Percentiles rank a stretch among this genome's conserved stretches.
phyloP scores from a whole-genome alignment of 345 rosid species.

The Camelina sativa region DNA sequence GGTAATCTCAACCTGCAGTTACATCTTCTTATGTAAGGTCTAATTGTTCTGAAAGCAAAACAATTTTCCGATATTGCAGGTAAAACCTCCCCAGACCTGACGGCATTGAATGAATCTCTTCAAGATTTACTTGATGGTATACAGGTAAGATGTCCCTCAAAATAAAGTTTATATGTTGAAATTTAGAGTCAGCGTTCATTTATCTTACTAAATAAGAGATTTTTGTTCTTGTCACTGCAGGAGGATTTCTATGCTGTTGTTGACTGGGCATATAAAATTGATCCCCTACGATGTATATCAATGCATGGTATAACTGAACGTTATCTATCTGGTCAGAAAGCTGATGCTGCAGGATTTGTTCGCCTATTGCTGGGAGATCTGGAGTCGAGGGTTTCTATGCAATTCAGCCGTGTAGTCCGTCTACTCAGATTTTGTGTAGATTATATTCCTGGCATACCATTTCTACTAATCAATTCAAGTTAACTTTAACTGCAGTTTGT shows the following conservation, averaged over 20 bases:
- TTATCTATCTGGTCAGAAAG: conserved; percentile 98
- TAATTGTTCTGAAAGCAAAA: conserved; percentile 28
- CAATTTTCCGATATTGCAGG: conserved; percentile 53
- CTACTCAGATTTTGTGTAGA: conserved; percentile 24
- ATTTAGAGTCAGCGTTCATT: neutral
- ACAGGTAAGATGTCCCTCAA: conserved; percentile 57
- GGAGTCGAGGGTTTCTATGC: conserved; percentile 92
- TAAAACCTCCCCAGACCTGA: conserved; percentile 75
- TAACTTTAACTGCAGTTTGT: conserved; percentile 67
- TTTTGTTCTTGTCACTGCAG: conserved; percentile 50
- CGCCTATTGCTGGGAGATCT: conserved; percentile 95
- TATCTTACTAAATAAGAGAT: conserved; percentile 1
- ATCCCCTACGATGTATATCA: conserved; percentile 97
- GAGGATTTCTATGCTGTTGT: conserved; percentile 99
- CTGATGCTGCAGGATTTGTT: conserved; percentile 99
- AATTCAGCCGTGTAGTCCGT: conserved; percentile 77
- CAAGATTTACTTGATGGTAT: conserved; percentile 98
- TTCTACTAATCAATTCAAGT: conserved; percentile 35
- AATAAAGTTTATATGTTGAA: conserved; percentile 50
- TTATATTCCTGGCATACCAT: conserved; percentile 15
- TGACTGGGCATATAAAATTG: conserved; percentile 99
- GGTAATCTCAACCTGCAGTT: conserved; percentile 52
- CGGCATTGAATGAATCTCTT: conserved; percentile 85
- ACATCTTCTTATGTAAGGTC: conserved; percentile 21
- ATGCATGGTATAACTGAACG: conserved; percentile 99